Base-by-base conservation (phyloP, 805 yeast species). In the Candida dajiaensis region DNA sequence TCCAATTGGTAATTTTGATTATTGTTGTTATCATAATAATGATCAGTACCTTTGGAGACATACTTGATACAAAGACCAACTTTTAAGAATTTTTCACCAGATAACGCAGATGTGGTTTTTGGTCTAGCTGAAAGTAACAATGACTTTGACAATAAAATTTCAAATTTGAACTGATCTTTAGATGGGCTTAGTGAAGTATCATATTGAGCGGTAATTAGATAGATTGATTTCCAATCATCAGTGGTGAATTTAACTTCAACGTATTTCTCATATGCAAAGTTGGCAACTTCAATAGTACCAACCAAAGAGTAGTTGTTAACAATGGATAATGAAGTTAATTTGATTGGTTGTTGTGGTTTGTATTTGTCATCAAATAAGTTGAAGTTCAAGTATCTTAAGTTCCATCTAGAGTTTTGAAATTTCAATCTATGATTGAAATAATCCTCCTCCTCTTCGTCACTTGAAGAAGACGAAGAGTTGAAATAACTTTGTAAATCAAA, bases 191-290 rank as follows among this genome's bases (percentile, higher is more conserved):
- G 19, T 11, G 61, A 45, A 48, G 55, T 54, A 31, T 55, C 56
- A 42, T 59, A 57, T 9, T 58, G 43, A 22, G 48, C 56, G 44
- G 54, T 62, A 49, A 47, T 74, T 61, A 72, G 68, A 61, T 73
- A 76, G 52, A 54, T 72, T 56, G 74, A 71, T 42, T 69, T 65
- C 77, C 77, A 81, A 47, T 68, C 59, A 62, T 80, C 76, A 45
- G 68, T 62, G 4, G 83, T 72, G 48, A 78, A 61, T 55, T 76
- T 78, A 31, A 80, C 56, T 33, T 64, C 58, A 40, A 72, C 63
- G 43, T 61, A 62, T 54, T 72, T 72, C 44, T 68, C 66, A 55
- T 65, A 72, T 0, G 69, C 53, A 20, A 68, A 12, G 52, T 72
- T 72, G 38, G 61, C 57, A 21, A 69, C 75, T 47, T 63, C 68